Percentiles rank a stretch among this genome's conserved stretches.
Conservation (phyloP, 345 rosid genomes). For the Ceriops zippeliana region DNA sequence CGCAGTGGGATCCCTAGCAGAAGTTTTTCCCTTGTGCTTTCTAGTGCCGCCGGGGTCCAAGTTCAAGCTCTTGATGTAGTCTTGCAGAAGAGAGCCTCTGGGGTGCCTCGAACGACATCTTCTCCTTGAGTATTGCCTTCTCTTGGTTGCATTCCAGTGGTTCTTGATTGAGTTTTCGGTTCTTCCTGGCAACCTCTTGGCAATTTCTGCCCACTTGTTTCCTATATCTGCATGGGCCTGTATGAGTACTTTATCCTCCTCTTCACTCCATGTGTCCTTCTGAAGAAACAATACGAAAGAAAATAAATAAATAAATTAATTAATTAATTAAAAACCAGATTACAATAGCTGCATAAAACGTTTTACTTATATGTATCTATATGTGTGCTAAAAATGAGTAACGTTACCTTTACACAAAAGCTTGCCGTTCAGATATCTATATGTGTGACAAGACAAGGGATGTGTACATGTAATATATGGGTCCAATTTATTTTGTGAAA, state of each 20-base stretch:
- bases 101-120: conserved; percentile 79
- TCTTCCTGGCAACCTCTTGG: conserved; percentile 87
- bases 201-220: conserved; percentile 99
- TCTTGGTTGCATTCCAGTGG: conserved; percentile 98
- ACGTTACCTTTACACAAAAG: no score
- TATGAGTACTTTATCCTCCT: conserved; percentile 77
- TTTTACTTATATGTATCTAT: no score
- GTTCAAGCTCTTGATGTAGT: conserved; percentile 85
- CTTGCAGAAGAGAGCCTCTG: conserved; percentile 70
- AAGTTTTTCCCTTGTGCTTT: conserved; percentile 14
- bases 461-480: no score
- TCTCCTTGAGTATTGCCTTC: conserved; percentile 82
- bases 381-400: no score
- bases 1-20: conserved; percentile 9
- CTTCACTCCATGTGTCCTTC: conserved; percentile 93
- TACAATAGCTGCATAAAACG: no score
- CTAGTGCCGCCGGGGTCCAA: conserved; percentile 23
- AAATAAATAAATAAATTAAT: neutral
- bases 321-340: neutral
- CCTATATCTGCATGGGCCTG: conserved; percentile 75
- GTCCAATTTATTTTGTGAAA: neutral
- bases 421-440: no score
- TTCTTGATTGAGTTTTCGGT: conserved; percentile 98
- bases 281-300: conserved; percentile 18
- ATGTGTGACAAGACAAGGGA: no score